phyloP scores from a whole-genome alignment of 441 rosid genomes.

The Syzygium syzygioides region DNA sequence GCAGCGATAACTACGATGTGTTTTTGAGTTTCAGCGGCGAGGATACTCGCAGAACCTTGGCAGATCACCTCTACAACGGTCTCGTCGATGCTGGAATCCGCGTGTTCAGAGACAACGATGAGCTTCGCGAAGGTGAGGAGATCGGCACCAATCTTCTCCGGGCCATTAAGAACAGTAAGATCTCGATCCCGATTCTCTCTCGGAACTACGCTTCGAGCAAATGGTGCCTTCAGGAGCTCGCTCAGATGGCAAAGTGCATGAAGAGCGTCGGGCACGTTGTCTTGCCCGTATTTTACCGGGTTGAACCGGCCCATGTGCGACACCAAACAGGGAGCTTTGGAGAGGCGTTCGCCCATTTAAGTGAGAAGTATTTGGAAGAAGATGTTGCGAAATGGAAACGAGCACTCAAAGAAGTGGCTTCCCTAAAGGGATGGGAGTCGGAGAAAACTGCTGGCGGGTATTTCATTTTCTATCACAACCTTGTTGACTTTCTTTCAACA shows the following conservation, averaged over 20 bases:
- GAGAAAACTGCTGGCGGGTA: not conserved
- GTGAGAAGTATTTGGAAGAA: rapidly evolving
- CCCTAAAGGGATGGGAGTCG: not conserved
- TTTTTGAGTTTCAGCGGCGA: not conserved
- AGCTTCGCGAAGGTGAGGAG: not conserved
- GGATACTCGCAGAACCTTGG: not conserved
- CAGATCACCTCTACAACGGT: not conserved
- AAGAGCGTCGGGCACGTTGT: not conserved
- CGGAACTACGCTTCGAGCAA: not conserved
- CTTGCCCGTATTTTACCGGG: not conserved
- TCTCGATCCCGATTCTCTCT: not conserved
- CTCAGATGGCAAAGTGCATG: not conserved
- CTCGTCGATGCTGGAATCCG: rapidly evolving
- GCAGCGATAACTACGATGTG: rapidly evolving
- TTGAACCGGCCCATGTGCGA: not conserved
- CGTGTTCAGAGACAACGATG: not conserved
- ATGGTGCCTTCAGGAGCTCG: not conserved
- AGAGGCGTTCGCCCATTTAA: rapidly evolving
- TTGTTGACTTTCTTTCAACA: not conserved
- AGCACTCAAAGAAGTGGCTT: not conserved
- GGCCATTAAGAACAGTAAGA: not conserved
- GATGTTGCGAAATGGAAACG: not conserved
- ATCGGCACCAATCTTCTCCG: not conserved
- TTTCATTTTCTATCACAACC: rapidly evolving
- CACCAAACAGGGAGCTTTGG: not conserved